Conservation (phyloP, 2,329 filamentous ascomycete species). For the Hirsutella rhossiliensis region DNA sequence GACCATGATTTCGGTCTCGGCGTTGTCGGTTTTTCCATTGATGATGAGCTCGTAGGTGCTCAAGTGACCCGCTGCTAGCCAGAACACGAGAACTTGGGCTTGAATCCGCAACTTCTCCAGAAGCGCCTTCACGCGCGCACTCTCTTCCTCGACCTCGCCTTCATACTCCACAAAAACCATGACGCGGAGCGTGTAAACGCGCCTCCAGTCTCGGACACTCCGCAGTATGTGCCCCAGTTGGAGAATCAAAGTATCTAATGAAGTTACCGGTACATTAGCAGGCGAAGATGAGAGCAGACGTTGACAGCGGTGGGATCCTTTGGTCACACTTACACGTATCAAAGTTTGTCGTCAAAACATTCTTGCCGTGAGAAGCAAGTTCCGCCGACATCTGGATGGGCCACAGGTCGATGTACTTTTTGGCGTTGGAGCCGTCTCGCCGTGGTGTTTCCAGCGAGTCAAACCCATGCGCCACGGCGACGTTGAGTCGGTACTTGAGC, state of each 20-base stretch:
- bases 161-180: slow-evolving; percentile 87
- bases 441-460: slow-evolving; percentile 62
- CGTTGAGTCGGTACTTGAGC: slow-evolving; percentile 67
- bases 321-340: slow-evolving; percentile 57
- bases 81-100: slow-evolving; percentile 69
- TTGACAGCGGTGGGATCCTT: not conserved
- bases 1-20: slow-evolving; percentile 47
- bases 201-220: slow-evolving; percentile 72
- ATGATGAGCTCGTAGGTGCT: slow-evolving; percentile 68
- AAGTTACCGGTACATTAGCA: not conserved
- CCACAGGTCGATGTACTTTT: slow-evolving; percentile 80
- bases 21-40: slow-evolving; percentile 49
- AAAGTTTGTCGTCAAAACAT: slow-evolving; percentile 74
- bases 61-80: slow-evolving; percentile 62
- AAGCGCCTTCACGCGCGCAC: slow-evolving; percentile 56
- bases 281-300: not conserved
- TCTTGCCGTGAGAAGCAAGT: slow-evolving; percentile 53
- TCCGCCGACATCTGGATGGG: slow-evolving; percentile 90
- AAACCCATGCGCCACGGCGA: slow-evolving; percentile 75
- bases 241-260: slow-evolving; percentile 60
- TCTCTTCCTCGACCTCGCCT: slow-evolving; percentile 69
- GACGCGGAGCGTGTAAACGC: slow-evolving; percentile 59
- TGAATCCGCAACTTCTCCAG: slow-evolving; percentile 74
- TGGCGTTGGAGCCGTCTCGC: slow-evolving; percentile 42
- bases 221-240: slow-evolving; percentile 76